Evolutionary conservation across 352 stramenopile species (phyloP), one percentile per base, ranked within the genome.

Genomic region (Phytopythium sindhum): DNA sequence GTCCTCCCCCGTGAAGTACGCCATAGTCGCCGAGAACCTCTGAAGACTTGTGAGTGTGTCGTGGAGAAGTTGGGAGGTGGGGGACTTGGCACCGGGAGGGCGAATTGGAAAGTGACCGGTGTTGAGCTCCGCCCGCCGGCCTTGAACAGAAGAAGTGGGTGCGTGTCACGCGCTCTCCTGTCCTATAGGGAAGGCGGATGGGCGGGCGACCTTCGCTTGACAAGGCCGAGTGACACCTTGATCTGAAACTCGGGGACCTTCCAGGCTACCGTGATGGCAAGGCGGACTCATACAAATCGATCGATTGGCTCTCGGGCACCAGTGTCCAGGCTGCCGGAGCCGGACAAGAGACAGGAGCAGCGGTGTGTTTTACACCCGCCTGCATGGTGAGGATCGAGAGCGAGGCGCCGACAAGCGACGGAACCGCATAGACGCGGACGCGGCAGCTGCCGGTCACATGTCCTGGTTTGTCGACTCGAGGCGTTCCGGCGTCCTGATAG

Each of bases 1-100:
- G 61, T 89, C 80, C 48, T 89, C 80, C n/a, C 65, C 59, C 21
- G 76, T 89, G 64, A 89, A 84, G 56, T 74, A 79, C 62, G 76
- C 61, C 74, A 86, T 81, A 7, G 53, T 35, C n/a, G 60, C 33
- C 23, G 33, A n/a, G n/a, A n/a, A n/a, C n/a, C n/a, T n/a, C n/a
- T n/a, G n/a, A n/a, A n/a, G n/a, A n/a, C n/a, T n/a, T n/a, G n/a
- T n/a, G n/a, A n/a, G n/a, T 60, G 71, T 66, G 60, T 11, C 57
- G 58, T 63, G 24, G 50, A 53, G 29, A 35, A 10, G 31, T 4
- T 26, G 29, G 52, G 31, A 10, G 29, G 52, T 2, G 17, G 15
- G 31, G 53, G 33, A 60, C 33, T 48, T 24, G 35, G n/a, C 29
- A 41, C 52, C 31, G 52, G n/a, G 29, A 42, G 23, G 28, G 31